Percentiles rank a stretch among this genome's conserved stretches.
Conservation (phyloP, 192 early-diverging fungal genomes). For the Coemansia aciculifera region DNA sequence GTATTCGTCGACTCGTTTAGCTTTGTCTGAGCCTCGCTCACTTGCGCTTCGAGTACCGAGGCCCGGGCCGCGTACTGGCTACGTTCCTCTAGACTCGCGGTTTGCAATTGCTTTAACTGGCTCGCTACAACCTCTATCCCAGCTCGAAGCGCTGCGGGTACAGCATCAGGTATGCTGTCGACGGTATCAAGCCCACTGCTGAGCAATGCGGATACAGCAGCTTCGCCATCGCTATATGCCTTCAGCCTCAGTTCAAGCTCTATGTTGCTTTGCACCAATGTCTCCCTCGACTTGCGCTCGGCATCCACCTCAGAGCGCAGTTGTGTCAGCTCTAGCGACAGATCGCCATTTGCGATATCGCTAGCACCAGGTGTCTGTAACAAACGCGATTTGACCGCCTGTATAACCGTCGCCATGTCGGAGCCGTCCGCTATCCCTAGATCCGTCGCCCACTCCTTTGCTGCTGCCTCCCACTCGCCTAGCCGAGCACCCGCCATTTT, state of each 20-base stretch:
- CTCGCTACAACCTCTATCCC: slow-evolving; percentile 23
- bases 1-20: slow-evolving; percentile 41
- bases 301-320: slow-evolving; percentile 22
- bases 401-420: background rate
- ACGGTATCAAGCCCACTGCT: background rate
- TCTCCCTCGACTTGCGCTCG: slow-evolving; percentile 14
- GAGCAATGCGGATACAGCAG: slow-evolving; percentile 13
- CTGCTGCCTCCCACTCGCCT: slow-evolving; percentile 37
- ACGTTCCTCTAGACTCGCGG: background rate
- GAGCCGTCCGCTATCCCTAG: slow-evolving; percentile 16
- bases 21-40: slow-evolving; percentile 20
- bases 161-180: slow-evolving; percentile 18
- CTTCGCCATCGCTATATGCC: slow-evolving; percentile 11
- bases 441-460: slow-evolving; percentile 27
- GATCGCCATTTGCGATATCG: slow-evolving; percentile 8
- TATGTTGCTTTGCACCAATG: slow-evolving; percentile 4
- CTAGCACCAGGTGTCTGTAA: background rate
- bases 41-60: slow-evolving; percentile 22
- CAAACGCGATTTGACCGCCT: slow-evolving; percentile 8
- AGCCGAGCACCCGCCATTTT: slow-evolving; percentile 9
- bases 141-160: slow-evolving; percentile 26
- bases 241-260: slow-evolving; percentile 21
- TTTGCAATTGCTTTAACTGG: slow-evolving; percentile 6
- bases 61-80: slow-evolving; percentile 13
- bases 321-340: slow-evolving; percentile 25